Base-by-base conservation (phyloP, 208 protist species). In the Leishmania major region DNA sequence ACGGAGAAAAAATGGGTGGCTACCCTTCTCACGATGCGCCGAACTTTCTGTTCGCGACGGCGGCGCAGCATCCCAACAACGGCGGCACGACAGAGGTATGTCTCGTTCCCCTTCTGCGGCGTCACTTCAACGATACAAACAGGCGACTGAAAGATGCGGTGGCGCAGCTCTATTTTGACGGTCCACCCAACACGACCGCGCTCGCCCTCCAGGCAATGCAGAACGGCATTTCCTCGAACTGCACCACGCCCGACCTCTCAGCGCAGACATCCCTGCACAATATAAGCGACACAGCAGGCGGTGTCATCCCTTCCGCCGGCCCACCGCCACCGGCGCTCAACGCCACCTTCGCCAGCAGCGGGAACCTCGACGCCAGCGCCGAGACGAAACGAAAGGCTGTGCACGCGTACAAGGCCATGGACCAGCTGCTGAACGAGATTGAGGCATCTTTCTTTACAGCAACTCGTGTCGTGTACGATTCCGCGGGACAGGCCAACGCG, bases 11-110 rank as follows among this genome's bases (percentile, higher is more conserved):
- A 70, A 97, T 97, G 94, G 94, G 94, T 49, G 94, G 88, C 51
- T 95, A 92, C 87, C 94, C 94, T 3, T 97, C 94, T n/a, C 92
- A 96, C 76, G 94, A 97, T 80, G 91, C 92, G 28, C 88, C 92
- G 53, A 89, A 83, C 77, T 92, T 97, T 40, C 83, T 96, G 57
- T 97, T 93, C 89, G 92, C 92, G 37, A 95, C 92, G 17, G 74
- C 91, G 19, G 94, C 95, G n/a, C 85, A 89, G 80, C 89, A 83
- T 25, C 88, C 90, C 13, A 84, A 83, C 75, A 88, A 88, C 43
- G 80, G 84, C 35, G 78, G 81, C 15, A 83, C 78, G 25, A 88
- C 91, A 3, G 94, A 97, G 73, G 85, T 97, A 22, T 95, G 92
- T 74, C 91, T 97, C 66, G 84, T 97, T 51, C 94, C 94, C 0